Conservation (phyloP, 177 flowering plant species). For the Tripterygium wilfordii region DNA sequence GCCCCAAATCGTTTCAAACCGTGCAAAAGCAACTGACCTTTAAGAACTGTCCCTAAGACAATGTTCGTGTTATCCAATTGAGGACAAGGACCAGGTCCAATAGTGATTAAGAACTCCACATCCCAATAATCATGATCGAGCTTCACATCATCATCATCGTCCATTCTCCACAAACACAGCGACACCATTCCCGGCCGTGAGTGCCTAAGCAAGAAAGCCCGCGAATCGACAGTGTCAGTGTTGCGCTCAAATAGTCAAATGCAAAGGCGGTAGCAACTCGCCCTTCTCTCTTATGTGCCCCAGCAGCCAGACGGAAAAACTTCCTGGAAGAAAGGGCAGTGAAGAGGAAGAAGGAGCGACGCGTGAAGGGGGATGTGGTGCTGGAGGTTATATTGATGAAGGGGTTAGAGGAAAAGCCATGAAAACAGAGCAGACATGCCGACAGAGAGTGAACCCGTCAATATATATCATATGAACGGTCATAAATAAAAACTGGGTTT, state of each 20-base stretch:
- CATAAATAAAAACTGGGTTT: too few relatives aligned
- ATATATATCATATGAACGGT: too few relatives aligned
- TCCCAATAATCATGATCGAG: conserved; percentile 70
- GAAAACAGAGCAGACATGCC: too few relatives aligned
- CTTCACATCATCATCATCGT: conserved; percentile 76
- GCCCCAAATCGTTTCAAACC: too few relatives aligned
- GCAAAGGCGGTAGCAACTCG: conserved; percentile 51
- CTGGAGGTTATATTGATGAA: too few relatives aligned
- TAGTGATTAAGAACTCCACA: conserved; percentile 94
- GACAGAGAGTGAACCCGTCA: too few relatives aligned
- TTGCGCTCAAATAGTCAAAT: conserved; percentile 55
- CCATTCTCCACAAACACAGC: conserved; percentile 79
- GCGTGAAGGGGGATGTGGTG: background rate
- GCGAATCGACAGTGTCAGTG: conserved; percentile 57
- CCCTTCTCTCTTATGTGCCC: conserved; percentile 63
- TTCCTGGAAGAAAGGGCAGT: too few relatives aligned
- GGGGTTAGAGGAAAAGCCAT: too few relatives aligned
- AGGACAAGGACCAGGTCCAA: conserved; percentile 94
- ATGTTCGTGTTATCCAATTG: conserved; percentile 75
- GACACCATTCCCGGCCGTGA: conserved; percentile 68
- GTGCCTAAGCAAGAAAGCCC: conserved; percentile 60
- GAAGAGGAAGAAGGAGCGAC: background rate
- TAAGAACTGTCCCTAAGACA: conserved; percentile 84
- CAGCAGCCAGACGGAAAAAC: too few relatives aligned
- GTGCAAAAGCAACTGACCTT: too few relatives aligned